phyloP scores from a whole-genome alignment of 129 eudicot genomes.

The Calendula officinalis region DNA sequence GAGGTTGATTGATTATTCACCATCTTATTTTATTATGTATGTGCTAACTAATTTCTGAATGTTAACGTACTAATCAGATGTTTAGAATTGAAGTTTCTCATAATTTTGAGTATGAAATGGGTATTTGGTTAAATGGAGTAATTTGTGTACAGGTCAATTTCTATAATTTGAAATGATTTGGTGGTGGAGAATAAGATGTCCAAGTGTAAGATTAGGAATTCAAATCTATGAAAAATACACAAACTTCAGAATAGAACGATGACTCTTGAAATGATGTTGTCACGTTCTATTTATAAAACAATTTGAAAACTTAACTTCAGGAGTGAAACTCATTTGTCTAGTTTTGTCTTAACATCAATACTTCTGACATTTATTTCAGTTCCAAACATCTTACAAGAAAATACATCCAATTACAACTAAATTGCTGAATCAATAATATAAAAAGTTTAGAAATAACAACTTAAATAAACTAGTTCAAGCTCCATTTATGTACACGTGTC shows the following conservation, averaged over 20 bases:
- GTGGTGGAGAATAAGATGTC: too few species aligned
- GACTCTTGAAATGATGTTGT: too few species aligned
- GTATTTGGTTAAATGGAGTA: neutral
- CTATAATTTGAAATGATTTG: too few species aligned
- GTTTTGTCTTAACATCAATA: neutral
- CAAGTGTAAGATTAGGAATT: too few species aligned
- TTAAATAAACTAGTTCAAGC: neutral
- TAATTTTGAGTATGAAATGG: neutral
- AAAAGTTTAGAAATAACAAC: neutral
- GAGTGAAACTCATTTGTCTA: too few species aligned
- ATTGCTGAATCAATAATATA: slow-evolving; percentile 28
- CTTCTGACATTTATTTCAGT: neutral
- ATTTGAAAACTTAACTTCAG: too few species aligned
- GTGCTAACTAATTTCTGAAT: neutral
- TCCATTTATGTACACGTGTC: slow-evolving; percentile 34
- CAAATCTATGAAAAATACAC: too few species aligned
- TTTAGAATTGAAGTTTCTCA: slow-evolving; percentile 8
- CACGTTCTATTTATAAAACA: too few species aligned
- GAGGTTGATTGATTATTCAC: slow-evolving; percentile 46
- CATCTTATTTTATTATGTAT: slow-evolving; percentile 1
- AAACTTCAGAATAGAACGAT: too few species aligned
- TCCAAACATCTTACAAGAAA: slow-evolving; percentile 23
- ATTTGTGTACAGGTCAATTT: neutral
- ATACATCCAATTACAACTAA: slow-evolving; percentile 17
- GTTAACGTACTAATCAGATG: slow-evolving; percentile 5